A percentile compares a stretch with the other conserved stretches of the same genome.
phyloP scores from a whole-genome alignment of 164 flowering plant genomes.

The Annona cherimola region DNA sequence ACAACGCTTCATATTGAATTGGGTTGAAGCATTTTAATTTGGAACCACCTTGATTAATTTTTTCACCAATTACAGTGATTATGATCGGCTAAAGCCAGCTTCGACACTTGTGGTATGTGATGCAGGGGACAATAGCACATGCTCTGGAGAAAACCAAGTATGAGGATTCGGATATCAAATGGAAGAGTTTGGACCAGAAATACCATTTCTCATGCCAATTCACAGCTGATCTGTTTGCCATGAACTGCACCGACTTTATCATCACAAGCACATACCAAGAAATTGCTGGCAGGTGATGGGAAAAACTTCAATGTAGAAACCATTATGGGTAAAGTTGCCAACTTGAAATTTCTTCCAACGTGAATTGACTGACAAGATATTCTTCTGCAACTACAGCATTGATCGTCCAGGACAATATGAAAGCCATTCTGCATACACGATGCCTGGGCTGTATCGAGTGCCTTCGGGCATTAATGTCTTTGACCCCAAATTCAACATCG shows the following conservation, averaged over 20 bases:
- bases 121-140: slow-evolving; percentile 91
- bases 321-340: background rate
- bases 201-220: slow-evolving; percentile 96
- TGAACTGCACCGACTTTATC: slow-evolving; percentile 91
- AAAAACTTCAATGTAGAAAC: background rate
- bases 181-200: slow-evolving; percentile 77
- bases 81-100: too few relatives aligned
- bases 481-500: slow-evolving; percentile 94
- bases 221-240: slow-evolving; percentile 83
- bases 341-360: background rate
- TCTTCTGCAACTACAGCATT: slow-evolving; percentile 42
- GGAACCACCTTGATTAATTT: too few relatives aligned
- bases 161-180: slow-evolving; percentile 82
- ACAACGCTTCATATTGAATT: too few relatives aligned
- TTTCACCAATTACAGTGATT: too few relatives aligned
- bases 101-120: background rate
- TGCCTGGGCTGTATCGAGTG: slow-evolving; percentile 84
- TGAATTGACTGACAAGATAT: background rate
- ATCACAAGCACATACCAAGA: slow-evolving; percentile 97
- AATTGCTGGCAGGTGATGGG: slow-evolving; percentile 83
- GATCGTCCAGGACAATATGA: slow-evolving; percentile 93
- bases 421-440: slow-evolving; percentile 72
- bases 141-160: slow-evolving; percentile 97
- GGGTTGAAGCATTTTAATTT: too few relatives aligned
- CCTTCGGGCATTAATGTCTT: slow-evolving; percentile 88